phyloP scores from a whole-genome alignment of 139 green algal species.

The Nannochloris sp. region DNA sequence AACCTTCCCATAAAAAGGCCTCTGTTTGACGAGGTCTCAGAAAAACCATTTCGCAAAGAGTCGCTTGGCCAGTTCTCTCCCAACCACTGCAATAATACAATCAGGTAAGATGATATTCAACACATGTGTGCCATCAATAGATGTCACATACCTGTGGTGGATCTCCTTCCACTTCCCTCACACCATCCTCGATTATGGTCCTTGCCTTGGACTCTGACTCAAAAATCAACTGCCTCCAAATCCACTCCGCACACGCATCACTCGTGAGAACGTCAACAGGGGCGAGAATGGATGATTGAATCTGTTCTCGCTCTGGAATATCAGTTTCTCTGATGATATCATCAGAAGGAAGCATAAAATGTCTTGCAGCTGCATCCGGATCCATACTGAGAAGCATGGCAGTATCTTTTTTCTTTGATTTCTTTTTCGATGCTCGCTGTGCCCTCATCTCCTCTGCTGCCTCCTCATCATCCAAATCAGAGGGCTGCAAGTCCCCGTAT shows the following conservation, averaged over 20 bases:
- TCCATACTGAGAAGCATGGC: conserved; percentile 42
- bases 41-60: neutral
- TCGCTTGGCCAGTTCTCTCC: conserved; percentile 3
- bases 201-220: neutral
- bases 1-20: neutral
- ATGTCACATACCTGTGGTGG: conserved; percentile 12
- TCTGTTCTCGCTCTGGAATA: conserved; percentile 76
- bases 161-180: conserved; percentile 49
- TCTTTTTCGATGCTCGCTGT: conserved; percentile 1
- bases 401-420: neutral
- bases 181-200: conserved; percentile 40
- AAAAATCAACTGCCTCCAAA: conserved; percentile 22
- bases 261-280: conserved; percentile 3
- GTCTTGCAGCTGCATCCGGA: conserved; percentile 57
- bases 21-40: conserved; percentile 8
- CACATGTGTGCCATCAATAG: neutral
- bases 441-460: conserved; percentile 21
- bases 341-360: conserved; percentile 68
- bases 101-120: neutral
- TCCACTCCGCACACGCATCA: conserved; percentile 21
- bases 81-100: conserved; percentile 1
- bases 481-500: neutral
- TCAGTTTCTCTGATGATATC: conserved; percentile 66
- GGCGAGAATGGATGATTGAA: conserved; percentile 22
- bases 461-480: conserved; percentile 17